These are phyloP conservation scores for Gamarada debralockiae DNA, from an alignment of 495 filamentous ascomycete genomes.

Conservation along the genomic window DNA sequence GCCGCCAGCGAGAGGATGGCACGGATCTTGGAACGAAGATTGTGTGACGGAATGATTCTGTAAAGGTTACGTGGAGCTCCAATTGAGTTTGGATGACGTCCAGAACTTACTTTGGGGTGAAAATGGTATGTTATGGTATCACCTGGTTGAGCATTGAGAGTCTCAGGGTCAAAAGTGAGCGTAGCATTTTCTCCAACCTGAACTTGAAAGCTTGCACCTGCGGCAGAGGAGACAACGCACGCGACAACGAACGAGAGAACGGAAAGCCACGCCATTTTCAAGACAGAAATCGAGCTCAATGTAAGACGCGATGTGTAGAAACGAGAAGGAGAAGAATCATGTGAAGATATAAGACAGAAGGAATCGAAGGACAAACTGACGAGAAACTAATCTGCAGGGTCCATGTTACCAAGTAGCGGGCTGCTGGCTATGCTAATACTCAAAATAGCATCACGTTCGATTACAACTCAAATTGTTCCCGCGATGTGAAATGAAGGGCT, in stretches of 20 bases:
- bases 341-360: background rate
- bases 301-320: background rate
- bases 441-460: too few relatives aligned
- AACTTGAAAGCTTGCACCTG: background rate
- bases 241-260: background rate
- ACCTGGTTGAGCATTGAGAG: background rate
- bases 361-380: too few relatives aligned
- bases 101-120: background rate
- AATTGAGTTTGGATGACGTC: background rate
- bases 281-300: background rate
- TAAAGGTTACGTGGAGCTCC: background rate
- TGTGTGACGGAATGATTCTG: constrained; percentile 66
- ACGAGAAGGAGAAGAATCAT: background rate
- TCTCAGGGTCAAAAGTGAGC: background rate
- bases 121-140: constrained; percentile 3
- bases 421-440: too few relatives aligned
- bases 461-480: background rate
- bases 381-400: background rate
- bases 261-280: background rate
- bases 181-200: background rate
- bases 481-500: background rate
- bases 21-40: constrained; percentile 64
- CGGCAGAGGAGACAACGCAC: background rate
- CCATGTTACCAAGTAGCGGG: too few relatives aligned
- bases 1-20: constrained; percentile 30